Percentiles rank a stretch among this genome's conserved stretches.
Evolutionary conservation across 2,329 filamentous ascomycete genomes (phyloP).

Genomic region (Colletotrichum endophyticum): DNA sequence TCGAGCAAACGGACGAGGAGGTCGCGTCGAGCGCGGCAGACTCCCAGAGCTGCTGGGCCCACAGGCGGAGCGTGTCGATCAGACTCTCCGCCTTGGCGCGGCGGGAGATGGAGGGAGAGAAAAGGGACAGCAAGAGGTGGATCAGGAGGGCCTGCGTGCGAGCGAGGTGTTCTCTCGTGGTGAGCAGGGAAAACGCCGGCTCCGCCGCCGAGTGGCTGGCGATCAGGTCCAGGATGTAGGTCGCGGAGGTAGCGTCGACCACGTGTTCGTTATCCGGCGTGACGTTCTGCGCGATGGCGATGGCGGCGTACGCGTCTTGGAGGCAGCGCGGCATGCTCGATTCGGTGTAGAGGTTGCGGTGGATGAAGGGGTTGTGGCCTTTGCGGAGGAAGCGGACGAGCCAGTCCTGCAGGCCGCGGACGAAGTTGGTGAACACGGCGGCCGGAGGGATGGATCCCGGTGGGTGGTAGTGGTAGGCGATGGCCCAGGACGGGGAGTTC

Average conservation of each 20-base stretch:
- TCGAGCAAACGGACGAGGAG: not conserved
- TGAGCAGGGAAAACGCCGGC: not conserved
- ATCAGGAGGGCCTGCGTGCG: constrained; percentile 17
- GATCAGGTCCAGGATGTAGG: not conserved
- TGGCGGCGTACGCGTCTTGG: constrained; percentile 21
- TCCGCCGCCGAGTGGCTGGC: not conserved
- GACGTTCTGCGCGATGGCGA: not conserved
- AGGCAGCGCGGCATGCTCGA: constrained; percentile 15
- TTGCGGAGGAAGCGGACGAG: constrained; percentile 22
- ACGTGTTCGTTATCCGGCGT: constrained; percentile 3
- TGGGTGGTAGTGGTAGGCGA: not conserved
- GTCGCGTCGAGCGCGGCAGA: constrained; percentile 1
- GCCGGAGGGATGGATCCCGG: not conserved
- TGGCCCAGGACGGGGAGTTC: not conserved
- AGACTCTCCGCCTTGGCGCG: constrained; percentile 4
- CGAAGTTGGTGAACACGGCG: constrained; percentile 4
- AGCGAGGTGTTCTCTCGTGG: constrained; percentile 7
- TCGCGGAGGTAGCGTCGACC: not conserved
- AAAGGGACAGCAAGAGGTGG: constrained; percentile 6
- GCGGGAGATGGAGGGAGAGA: constrained; percentile 3
- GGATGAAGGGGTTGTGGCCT: constrained; percentile 27
- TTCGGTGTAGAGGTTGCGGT: constrained; percentile 24
- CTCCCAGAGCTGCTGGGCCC: constrained; percentile 1
- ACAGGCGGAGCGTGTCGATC: not conserved
- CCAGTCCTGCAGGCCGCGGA: constrained; percentile 19